Base-by-base conservation (phyloP, 2,329 filamentous ascomycete species). In the Fusarium mundagurra region DNA sequence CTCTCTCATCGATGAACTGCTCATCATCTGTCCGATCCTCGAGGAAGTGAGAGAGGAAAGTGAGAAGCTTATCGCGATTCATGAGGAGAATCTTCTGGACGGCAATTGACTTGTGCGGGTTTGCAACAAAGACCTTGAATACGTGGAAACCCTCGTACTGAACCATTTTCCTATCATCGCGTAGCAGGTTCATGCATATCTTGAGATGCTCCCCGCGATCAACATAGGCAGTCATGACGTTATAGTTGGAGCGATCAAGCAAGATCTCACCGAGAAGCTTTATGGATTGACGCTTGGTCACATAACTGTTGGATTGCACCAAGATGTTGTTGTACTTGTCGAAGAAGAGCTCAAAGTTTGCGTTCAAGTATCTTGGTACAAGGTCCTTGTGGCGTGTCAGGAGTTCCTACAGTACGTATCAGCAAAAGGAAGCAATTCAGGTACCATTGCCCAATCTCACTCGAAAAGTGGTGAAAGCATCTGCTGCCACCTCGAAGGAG, bases 111-210 rank as follows among this genome's bases (percentile, higher is more conserved):
- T 99, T 99, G 86, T 98, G 95, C 13, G 96, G 96, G 82, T 99
- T 99, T 69, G 96, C 96, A 61, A 98, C 96, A 83, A 99, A 99
- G 72, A 99, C 96, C 87, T 99, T 99, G 89, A 99, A 99, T 47
- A 99, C 96, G 82, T 99, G 96, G 82, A 99, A 99, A 13, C 95
- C 96, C 83, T 99, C 96, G 82, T 99, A 99, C 84, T 98, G 96
- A 71, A 99, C 96, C 95, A 99, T 99, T 83, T 97, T 96, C 77
- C 96, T 91, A 83, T 98, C 96, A 82, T 98, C 96, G 76, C 95
- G 92, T 70, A 99, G 86, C 68, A 99, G 88, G 83, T 97, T 98
- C 96, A 99, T 99, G 85, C 95, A 96, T 74, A 98, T 93, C 85
- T 99, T 99, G 77, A 99, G 89, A 81, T 99, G 95, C 81, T 98